Conservation (phyloP, 2,329 filamentous ascomycete genomes). For the Endoconidiophora polonica region DNA sequence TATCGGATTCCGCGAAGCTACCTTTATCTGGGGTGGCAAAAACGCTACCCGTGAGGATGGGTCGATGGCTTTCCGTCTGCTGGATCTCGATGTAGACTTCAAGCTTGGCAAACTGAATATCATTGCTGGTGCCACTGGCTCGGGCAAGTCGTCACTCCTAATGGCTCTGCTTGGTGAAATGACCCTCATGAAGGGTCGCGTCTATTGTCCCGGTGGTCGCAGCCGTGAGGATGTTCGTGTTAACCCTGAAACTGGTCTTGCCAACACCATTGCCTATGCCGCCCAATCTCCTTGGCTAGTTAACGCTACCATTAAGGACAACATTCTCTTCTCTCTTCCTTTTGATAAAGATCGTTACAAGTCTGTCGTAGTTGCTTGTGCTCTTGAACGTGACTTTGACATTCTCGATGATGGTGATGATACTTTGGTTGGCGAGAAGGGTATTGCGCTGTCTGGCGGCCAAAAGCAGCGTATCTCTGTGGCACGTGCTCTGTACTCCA, state of each 20-base stretch:
- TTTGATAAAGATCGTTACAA: slow-evolving; percentile 71
- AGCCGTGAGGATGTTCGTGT: slow-evolving; percentile 71
- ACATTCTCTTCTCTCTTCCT: slow-evolving; percentile 77
- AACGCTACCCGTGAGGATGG: slow-evolving; percentile 43
- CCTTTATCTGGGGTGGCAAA: slow-evolving; percentile 74
- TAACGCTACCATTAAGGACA: slow-evolving; percentile 88
- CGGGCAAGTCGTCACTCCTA: slow-evolving; percentile 85
- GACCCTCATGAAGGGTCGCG: slow-evolving; percentile 63
- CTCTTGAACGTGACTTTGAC: slow-evolving; percentile 75
- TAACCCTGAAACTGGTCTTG: slow-evolving; percentile 70
- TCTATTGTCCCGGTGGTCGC: slow-evolving; percentile 70
- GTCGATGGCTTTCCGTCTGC: slow-evolving; percentile 62
- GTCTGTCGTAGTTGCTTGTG: slow-evolving; percentile 79
- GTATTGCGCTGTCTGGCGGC: slow-evolving; percentile 87
- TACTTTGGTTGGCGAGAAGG: slow-evolving; percentile 91
- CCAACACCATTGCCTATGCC: slow-evolving; percentile 88
- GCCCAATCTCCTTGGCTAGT: slow-evolving; percentile 95
- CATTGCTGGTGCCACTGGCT: slow-evolving; percentile 82
- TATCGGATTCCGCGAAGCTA: slow-evolving; percentile 73
- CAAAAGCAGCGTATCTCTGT: slow-evolving; percentile 96
- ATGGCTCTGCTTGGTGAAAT: slow-evolving; percentile 97
- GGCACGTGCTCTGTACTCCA: slow-evolving; percentile 92
- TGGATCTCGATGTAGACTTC: slow-evolving; percentile 73
- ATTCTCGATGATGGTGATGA: slow-evolving; percentile 87
- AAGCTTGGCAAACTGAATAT: slow-evolving; percentile 76